Base-by-base conservation (phyloP, 257 asterid genomes). In the Jacaranda copaia region DNA sequence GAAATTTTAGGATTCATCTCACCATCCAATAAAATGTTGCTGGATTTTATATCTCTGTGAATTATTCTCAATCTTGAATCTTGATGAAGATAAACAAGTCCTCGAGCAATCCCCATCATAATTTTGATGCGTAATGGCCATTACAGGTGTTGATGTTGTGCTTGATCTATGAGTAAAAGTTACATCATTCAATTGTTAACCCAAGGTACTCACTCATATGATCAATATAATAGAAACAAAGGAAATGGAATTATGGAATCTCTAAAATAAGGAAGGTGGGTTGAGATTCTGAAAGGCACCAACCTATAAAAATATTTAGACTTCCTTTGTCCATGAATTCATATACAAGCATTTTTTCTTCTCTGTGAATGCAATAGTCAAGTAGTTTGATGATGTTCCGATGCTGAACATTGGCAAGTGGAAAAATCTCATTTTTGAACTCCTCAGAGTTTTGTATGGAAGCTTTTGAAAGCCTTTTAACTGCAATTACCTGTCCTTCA, bases 1-100 rank as follows among this genome's bases (percentile, higher is more conserved):
- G 77, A 68, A 53, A 80, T 70, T 70, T 68, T 68, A 40, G 84
- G 80, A 16, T 69, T 68, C 84, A 80, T 80, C 59, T 74, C 43
- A 53, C 0, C 11, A 62, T 80, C 84, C 12, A 74, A 68, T 56
- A 80, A 52, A 40, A 80, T 74, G 19, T 40, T 49, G 60, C 12
- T 25, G 16, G 58, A 39, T 8, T 39, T 40, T 32, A 75, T 14
- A 68, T 60, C 76, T 16, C 73, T 60, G 77, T 68, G 73, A 60
- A 74, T 25, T 10, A 74, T 20, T 18, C 55, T 61, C 46, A 74
- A 9, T 35, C 73, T 65, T 45, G 70, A 72, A 72, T 63, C 75
- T 73, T 73, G 57, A 68, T 74, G 80, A 71, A 80, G 84, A 68
- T 80, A 68, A 59, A 75, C n/a, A 59, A 80, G 46, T 59, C 73